A percentile compares a stretch with the other conserved stretches of the same genome.
Evolutionary conservation across 1,139 yeast genomes (phyloP).

Genomic region (Nakaseomyces bracarensis): DNA sequence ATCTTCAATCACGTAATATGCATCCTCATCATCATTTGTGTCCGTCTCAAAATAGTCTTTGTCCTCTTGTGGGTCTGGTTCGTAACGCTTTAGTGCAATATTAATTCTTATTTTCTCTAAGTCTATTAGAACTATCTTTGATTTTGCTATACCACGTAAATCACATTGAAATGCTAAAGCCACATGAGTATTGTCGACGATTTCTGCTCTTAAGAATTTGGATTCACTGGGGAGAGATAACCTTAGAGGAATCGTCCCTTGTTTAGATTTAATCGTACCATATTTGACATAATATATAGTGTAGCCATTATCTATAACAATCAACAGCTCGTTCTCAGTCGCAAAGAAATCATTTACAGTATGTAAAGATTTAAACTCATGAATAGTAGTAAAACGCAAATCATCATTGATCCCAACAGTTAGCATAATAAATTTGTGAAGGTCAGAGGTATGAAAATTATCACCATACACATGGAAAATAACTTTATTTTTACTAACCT

Average conservation of each 20-base stretch:
- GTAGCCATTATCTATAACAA: slow-evolving; percentile 3
- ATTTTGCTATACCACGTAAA: neutral
- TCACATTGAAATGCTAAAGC: slow-evolving; percentile 4
- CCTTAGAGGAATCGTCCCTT: neutral
- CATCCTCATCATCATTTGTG: neutral
- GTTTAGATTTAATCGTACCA: neutral
- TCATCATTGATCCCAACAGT: neutral
- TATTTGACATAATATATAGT: neutral
- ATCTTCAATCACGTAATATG: neutral
- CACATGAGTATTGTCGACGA: neutral
- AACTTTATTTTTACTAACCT: neutral
- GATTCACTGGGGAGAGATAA: neutral
- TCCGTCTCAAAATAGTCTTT: neutral
- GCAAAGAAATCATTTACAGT: slow-evolving; percentile 1
- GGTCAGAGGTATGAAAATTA: neutral
- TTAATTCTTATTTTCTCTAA: neutral
- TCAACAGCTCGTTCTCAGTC: neutral
- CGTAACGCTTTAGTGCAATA: neutral
- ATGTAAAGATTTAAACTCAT: neutral
- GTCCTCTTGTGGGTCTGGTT: neutral
- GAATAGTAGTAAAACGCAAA: neutral
- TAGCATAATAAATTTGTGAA: neutral
- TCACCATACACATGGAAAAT: neutral
- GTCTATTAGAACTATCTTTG: neutral
- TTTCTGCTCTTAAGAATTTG: neutral